Evolutionary conservation across 805 yeast species (phyloP).

Genomic region (Pichia cephalocereana): DNA sequence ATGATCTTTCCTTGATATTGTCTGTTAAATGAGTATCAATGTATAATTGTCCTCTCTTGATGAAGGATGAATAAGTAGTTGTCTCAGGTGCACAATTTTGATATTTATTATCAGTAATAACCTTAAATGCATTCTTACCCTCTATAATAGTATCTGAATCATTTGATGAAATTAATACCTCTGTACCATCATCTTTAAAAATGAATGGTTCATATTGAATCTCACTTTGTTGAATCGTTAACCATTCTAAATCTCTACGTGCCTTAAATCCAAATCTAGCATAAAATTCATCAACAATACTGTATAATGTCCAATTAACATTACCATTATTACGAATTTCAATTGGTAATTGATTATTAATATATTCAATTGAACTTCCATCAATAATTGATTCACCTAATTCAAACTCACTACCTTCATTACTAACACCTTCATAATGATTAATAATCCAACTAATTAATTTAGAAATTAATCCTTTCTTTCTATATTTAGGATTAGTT

Average conservation of each 20-base stretch:
- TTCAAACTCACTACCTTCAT: neutral
- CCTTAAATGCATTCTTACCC: neutral
- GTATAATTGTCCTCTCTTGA: neutral
- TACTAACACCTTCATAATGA: conserved; percentile 5
- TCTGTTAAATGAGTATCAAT: neutral
- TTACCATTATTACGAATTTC: neutral
- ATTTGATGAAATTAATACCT: no score
- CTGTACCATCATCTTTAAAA: no score
- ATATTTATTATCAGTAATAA: neutral
- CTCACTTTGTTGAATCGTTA: neutral
- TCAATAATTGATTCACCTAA: neutral
- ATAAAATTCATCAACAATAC: conserved; percentile 6
- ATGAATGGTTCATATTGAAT: neutral
- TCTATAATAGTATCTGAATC: no score
- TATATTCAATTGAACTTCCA: neutral
- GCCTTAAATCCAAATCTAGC: conserved; percentile 5
- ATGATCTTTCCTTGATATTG: neutral
- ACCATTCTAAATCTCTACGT: neutral
- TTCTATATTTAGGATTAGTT: conserved; percentile 4
- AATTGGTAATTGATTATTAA: neutral
- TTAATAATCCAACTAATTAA: conserved; percentile 3
- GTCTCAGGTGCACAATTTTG: conserved; percentile 1
- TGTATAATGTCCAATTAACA: conserved; percentile 6
- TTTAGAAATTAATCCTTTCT: neutral
- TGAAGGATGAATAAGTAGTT: neutral